These are phyloP conservation scores for Discostella stelligeroides DNA, from an alignment of 108 stramenopile genomes.

Conservation along the genomic window DNA sequence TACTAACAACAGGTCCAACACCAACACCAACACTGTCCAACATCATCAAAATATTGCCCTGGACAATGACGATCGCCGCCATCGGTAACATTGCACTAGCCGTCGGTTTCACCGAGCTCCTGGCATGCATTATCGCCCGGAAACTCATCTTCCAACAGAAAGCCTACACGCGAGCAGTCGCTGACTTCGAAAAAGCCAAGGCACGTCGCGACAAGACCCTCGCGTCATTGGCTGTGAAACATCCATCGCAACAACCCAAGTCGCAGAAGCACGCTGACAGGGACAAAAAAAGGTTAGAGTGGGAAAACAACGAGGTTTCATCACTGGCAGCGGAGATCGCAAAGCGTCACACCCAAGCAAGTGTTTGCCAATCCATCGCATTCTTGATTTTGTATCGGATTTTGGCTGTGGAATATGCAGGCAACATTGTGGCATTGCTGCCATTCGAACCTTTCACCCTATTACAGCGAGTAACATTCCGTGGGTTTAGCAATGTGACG, in stretches of 20 bases:
- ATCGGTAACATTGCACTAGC: conserved; percentile 65
- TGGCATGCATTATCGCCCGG: conserved; percentile 57
- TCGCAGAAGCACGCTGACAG: conserved; percentile 46
- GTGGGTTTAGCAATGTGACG: conserved; percentile 53
- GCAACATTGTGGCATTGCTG: conserved; percentile 68
- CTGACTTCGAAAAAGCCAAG: conserved; percentile 60
- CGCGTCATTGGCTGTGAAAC: conserved; percentile 38
- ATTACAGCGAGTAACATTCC: conserved; percentile 51
- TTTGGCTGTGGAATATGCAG: conserved; percentile 70
- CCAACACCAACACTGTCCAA: too few species aligned
- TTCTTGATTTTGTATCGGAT: conserved; percentile 79
- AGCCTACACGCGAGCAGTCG: conserved; percentile 53
- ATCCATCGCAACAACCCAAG: conserved; percentile 20
- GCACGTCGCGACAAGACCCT: conserved; percentile 51
- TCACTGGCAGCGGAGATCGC: conserved; percentile 60
- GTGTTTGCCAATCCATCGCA: conserved; percentile 54
- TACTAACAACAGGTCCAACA: neutral
- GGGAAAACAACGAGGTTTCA: conserved; percentile 61
- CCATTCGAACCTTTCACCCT: conserved; percentile 75
- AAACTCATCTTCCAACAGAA: conserved; percentile 62
- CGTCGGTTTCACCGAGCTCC: conserved; percentile 61
- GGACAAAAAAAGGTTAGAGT: conserved; percentile 50
- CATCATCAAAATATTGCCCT: too few species aligned
- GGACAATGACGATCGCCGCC: conserved; percentile 68
- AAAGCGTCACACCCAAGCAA: conserved; percentile 53